Conservation (phyloP, 208 protist species). For the Wallacemonas sp. region DNA sequence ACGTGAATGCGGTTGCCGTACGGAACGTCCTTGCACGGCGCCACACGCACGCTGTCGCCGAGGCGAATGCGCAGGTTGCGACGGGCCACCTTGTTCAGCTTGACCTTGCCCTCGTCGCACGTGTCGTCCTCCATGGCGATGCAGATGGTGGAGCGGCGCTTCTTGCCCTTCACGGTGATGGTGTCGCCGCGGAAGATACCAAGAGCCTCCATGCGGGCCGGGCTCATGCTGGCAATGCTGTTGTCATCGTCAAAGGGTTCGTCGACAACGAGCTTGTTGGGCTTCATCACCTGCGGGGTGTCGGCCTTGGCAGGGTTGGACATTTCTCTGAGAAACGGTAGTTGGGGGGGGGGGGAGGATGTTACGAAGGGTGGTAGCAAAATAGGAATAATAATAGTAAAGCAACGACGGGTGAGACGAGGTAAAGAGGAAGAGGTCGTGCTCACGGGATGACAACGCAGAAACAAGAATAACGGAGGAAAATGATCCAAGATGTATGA, state of each 20-base stretch:
- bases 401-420: not conserved
- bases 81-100: conserved; percentile 99
- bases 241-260: conserved; percentile 98
- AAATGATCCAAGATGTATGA: too few species aligned
- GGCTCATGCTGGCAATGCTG: conserved; percentile 95
- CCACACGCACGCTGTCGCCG: conserved; percentile 97
- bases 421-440: too few species aligned
- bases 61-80: conserved; percentile 99
- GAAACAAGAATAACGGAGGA: too few species aligned
- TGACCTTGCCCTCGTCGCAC: conserved; percentile 95
- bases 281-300: conserved; percentile 38
- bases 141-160: conserved; percentile 96
- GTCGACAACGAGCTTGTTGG: conserved; percentile 98
- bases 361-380: conserved; percentile 3
- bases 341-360: not conserved
- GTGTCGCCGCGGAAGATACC: conserved; percentile 99
- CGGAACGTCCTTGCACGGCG: conserved; percentile 96
- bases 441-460: too few species aligned
- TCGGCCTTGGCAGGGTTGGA: conserved; percentile 3
- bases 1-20: conserved; percentile 99
- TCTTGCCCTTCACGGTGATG: conserved; percentile 99
- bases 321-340: too few species aligned
- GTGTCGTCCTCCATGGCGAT: conserved; percentile 97
- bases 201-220: conserved; percentile 96
- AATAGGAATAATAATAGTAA: conserved; percentile 9